Conservation (phyloP, 805 yeast genomes). For the Candida suzukii region DNA sequence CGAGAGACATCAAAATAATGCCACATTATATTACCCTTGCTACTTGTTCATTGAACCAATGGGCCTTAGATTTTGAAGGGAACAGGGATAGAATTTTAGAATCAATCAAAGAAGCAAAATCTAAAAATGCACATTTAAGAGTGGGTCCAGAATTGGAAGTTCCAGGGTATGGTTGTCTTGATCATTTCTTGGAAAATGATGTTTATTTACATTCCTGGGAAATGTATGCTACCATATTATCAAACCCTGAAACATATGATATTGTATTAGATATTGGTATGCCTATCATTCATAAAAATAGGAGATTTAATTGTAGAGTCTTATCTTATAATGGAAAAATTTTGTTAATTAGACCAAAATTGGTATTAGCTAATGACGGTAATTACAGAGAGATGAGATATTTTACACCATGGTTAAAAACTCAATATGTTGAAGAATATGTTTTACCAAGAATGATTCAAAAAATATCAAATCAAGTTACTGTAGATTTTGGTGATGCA, state of each 20-base stretch:
- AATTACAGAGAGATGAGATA: slow-evolving; percentile 97
- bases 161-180: slow-evolving; percentile 91
- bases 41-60: slow-evolving; percentile 93
- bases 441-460: slow-evolving; percentile 66
- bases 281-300: slow-evolving; percentile 84
- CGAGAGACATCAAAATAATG: slow-evolving; percentile 34
- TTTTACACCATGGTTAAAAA: slow-evolving; percentile 89
- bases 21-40: slow-evolving; percentile 85
- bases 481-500: slow-evolving; percentile 86
- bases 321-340: slow-evolving; percentile 75
- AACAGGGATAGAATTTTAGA: slow-evolving; percentile 85
- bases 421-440: slow-evolving; percentile 66
- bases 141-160: slow-evolving; percentile 97
- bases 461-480: slow-evolving; percentile 55
- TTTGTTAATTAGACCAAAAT: slow-evolving; percentile 82
- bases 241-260: slow-evolving; percentile 60
- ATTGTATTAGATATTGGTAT: slow-evolving; percentile 88
- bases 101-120: slow-evolving; percentile 73
- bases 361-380: slow-evolving; percentile 95
- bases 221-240: slow-evolving; percentile 72
- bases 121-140: slow-evolving; percentile 67
- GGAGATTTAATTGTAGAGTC: slow-evolving; percentile 87
- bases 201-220: slow-evolving; percentile 91
- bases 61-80: slow-evolving; percentile 98
- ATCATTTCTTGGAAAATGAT: slow-evolving; percentile 88